phyloP scores from a whole-genome alignment of 2,329 filamentous ascomycete genomes.

The Neurospora crassa region DNA sequence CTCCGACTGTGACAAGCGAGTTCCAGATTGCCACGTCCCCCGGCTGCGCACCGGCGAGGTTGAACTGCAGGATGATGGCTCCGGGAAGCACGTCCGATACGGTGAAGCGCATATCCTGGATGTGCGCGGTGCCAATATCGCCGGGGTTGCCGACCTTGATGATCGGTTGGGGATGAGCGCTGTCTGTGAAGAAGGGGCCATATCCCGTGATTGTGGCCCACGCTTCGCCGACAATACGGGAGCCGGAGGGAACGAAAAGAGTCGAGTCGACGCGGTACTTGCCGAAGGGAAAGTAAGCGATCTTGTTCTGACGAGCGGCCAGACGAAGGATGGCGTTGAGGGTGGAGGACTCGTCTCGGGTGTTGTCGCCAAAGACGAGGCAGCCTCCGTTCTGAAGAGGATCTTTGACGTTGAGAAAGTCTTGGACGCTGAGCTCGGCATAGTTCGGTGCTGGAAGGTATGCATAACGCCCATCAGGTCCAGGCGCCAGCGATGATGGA shows the following conservation, averaged over 20 bases:
- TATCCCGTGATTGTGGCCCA: constrained; percentile 43
- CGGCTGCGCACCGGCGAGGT: constrained; percentile 25
- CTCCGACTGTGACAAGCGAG: constrained; percentile 28
- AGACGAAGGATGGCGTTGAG: constrained; percentile 29
- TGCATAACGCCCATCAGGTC: constrained; percentile 27
- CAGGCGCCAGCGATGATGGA: constrained; percentile 23
- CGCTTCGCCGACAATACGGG: constrained; percentile 43
- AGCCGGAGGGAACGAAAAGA: constrained; percentile 37
- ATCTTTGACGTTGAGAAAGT: constrained; percentile 34
- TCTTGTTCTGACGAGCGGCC: constrained; percentile 29
- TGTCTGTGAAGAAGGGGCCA: constrained; percentile 40
- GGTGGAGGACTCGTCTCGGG: constrained; percentile 26
- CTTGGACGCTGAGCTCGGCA: constrained; percentile 22
- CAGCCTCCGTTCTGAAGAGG: constrained; percentile 27
- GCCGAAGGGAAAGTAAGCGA: constrained; percentile 47
- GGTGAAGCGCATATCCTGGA: constrained; percentile 55
- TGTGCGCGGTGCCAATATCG: constrained; percentile 51
- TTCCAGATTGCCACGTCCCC: constrained; percentile 40
- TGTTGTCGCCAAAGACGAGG: constrained; percentile 28
- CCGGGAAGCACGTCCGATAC: constrained; percentile 50
- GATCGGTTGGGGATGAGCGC: constrained; percentile 43
- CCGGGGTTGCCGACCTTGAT: constrained; percentile 48
- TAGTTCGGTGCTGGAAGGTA: constrained; percentile 31
- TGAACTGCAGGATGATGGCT: constrained; percentile 46
- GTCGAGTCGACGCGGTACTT: constrained; percentile 44